Evolutionary conservation across 139 green algal genomes (phyloP), one percentile per base, ranked within the genome.

Genomic region (Monoraphidium neglectum): DNA sequence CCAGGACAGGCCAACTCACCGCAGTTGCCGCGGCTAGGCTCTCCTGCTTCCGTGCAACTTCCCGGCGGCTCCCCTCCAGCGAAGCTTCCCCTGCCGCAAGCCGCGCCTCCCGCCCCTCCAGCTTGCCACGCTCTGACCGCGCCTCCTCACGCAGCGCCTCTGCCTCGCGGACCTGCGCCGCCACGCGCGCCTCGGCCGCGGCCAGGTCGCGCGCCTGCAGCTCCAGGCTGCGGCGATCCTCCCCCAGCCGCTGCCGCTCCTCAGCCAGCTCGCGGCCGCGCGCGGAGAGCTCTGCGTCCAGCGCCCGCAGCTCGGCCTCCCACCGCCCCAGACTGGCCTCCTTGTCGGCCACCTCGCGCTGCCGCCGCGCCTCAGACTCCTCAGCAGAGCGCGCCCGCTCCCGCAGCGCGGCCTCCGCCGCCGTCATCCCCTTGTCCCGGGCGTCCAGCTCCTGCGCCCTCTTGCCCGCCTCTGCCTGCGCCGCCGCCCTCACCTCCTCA

Each of bases 281-380:
- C 47, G 57, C 26, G 10, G 60, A 68, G 4, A 36, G 56, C 33
- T 79, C 62, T 47, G 43, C 47, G 16, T 79, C 73, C 35, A 53
- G 70, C 30, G 24, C 28, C 1, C 73, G 62, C 73, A 79, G 64
- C 63, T 79, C 73, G 38, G 62, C 49, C 63, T 79, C 73, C 73
- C 63, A 73, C 5, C 73, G 66, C 24, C 38, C 33, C 26, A 79
- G 35, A 49, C 54, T 49, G 15, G 73, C 73, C 62, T 79, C 63
- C 3, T 40, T 36, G 16, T 72, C 64, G 37, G 63, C 30, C 13
- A 73, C 46, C 21, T 79, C 73, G 61, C 72, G 73, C 21, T 62
- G 26, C 24, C 46, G 54, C 12, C 24, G 54, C 21, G 54, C 24
- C 21, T 61, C 63, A 43, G 73, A 46, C 24, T 46, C 63, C 33